Evolutionary conservation across 2,329 filamentous ascomycete genomes (phyloP).

Genomic region (Pyrenophora seminiperda): DNA sequence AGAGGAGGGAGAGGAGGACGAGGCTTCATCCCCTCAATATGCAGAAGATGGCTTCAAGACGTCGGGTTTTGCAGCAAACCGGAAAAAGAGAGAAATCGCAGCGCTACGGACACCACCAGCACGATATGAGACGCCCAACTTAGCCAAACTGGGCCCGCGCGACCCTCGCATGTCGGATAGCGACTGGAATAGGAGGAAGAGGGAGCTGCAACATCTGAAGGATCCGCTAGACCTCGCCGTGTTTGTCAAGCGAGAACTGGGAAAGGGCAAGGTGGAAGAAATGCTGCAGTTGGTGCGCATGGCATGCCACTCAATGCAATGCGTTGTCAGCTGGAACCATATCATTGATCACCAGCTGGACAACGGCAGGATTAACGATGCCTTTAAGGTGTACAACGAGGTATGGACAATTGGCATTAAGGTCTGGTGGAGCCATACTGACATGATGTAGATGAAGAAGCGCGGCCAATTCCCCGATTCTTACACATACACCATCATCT

Average conservation of each 20-base stretch:
- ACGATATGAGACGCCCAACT: conserved; percentile 20
- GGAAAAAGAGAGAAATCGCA: conserved; percentile 31
- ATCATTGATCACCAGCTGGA: conserved; percentile 74
- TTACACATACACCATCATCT: conserved; percentile 82
- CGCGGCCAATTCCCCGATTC: conserved; percentile 78
- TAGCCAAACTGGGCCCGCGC: conserved; percentile 33
- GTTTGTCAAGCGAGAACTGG: conserved; percentile 67
- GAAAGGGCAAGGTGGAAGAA: conserved; percentile 65
- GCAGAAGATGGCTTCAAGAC: conserved; percentile 33
- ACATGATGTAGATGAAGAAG: conserved; percentile 81
- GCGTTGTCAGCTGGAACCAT: conserved; percentile 85
- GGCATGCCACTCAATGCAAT: conserved; percentile 68
- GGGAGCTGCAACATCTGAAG: conserved; percentile 65
- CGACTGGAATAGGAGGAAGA: conserved; percentile 50
- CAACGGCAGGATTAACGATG: conserved; percentile 64
- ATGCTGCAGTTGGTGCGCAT: conserved; percentile 70
- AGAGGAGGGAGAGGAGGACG: background rate
- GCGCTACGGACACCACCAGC: conserved; percentile 21
- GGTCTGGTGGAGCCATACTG: conserved; percentile 9
- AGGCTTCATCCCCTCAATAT: background rate
- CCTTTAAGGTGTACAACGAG: conserved; percentile 87
- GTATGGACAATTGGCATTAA: conserved; percentile 50
- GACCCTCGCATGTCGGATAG: conserved; percentile 31
- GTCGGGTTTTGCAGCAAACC: conserved; percentile 31
- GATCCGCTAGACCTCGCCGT: conserved; percentile 77